These are phyloP conservation scores for Verticillium dahliae DNA, from an alignment of 2,329 filamentous ascomycete species.

Conservation along the genomic window DNA sequence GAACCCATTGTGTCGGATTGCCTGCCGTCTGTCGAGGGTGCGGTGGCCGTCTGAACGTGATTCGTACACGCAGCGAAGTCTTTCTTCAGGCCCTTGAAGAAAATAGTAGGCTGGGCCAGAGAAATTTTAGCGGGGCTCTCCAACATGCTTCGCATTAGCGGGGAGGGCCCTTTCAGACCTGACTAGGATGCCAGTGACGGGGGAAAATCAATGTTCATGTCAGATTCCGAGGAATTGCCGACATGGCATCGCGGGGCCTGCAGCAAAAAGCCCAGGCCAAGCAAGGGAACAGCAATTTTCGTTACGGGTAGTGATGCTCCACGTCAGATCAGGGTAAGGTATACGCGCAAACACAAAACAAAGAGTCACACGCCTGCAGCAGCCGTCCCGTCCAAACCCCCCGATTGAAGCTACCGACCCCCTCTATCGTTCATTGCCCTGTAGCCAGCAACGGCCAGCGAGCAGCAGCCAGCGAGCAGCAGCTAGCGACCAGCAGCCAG, in stretches of 20 bases:
- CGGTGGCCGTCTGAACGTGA: not conserved
- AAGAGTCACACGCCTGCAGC: slow-evolving; percentile 3
- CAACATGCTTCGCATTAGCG: not conserved
- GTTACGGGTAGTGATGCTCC: not conserved
- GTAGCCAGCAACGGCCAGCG: not conserved
- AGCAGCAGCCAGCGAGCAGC: not conserved
- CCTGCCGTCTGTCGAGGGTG: not conserved
- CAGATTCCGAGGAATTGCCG: not conserved
- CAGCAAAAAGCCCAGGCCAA: not conserved
- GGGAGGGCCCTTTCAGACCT: not conserved
- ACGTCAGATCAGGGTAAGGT: slow-evolving; percentile 2
- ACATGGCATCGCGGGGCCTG: not conserved
- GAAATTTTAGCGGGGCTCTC: slow-evolving; percentile 13
- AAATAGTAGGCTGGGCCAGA: not conserved
- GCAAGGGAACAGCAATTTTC: not conserved
- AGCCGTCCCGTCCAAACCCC: no score
- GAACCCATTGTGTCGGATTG: slow-evolving; percentile 8
- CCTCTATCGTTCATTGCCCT: not conserved
- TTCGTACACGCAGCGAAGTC: not conserved
- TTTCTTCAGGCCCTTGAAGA: not conserved
- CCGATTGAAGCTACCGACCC: not conserved
- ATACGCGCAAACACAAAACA: not conserved
- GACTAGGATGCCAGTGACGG: not conserved
- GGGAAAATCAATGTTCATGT: not conserved
- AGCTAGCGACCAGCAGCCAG: not conserved